Conservation (phyloP, 768 basidiomycete genomes). For the Termitomyces sp. region DNA sequence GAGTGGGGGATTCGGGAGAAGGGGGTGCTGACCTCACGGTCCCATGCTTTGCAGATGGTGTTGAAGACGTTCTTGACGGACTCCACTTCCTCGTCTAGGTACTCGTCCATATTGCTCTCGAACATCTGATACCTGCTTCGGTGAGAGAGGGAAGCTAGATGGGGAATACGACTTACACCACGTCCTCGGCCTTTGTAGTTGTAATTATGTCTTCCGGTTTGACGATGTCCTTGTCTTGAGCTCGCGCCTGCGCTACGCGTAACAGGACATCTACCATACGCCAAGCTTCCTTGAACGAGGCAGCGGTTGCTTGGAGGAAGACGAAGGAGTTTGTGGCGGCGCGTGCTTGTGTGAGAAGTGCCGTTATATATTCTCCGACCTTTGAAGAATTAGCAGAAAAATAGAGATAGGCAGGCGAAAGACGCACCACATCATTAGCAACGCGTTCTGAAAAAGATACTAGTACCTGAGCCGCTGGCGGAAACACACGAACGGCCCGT, state of each 20-base stretch:
- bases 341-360: constrained; percentile 74
- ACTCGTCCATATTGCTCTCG: constrained; percentile 95
- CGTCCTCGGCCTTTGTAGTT: constrained; percentile 59
- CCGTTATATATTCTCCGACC: constrained; percentile 85
- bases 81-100: constrained; percentile 92
- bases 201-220: constrained; percentile 13
- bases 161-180: constrained; percentile 54
- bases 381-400: constrained; percentile 30
- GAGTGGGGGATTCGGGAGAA: not conserved
- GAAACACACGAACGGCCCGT: constrained; percentile 84
- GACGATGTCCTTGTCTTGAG: not conserved
- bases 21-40: constrained; percentile 44
- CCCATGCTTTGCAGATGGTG: constrained; percentile 76
- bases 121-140: constrained; percentile 83
- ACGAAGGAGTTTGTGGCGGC: constrained; percentile 42
- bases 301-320: constrained; percentile 84
- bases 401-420: not conserved
- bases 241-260: constrained; percentile 43
- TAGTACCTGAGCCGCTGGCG: constrained; percentile 71
- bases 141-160: constrained; percentile 3
- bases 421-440: constrained; percentile 75
- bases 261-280: constrained; percentile 77
- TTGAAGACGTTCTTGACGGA: constrained; percentile 72
- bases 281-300: constrained; percentile 86
- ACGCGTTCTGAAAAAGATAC: constrained; percentile 81